Evolutionary conservation across 2,329 filamentous ascomycete genomes (phyloP).

Genomic region (Capronia coronata): DNA sequence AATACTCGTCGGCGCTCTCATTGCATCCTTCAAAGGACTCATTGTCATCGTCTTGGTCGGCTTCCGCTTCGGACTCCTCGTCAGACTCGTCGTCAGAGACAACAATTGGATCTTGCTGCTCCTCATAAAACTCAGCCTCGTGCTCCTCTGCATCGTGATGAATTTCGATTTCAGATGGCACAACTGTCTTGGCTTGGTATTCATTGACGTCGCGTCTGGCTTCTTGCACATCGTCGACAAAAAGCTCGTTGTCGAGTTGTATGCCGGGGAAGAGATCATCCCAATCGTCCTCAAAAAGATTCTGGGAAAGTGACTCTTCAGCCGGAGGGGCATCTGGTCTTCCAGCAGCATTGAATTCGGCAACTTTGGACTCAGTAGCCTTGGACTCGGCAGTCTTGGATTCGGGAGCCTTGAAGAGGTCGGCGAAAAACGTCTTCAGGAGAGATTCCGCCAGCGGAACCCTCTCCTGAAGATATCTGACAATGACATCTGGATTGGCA

Average conservation of each 20-base stretch:
- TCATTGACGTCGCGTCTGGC: too few species aligned
- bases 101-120: neutral
- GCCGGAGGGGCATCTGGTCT: neutral
- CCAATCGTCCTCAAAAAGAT: neutral
- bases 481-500: conserved; percentile 11
- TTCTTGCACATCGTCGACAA: conserved; percentile 4
- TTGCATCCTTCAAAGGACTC: too few species aligned
- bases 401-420: neutral
- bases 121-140: neutral
- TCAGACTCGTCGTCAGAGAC: neutral
- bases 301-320: neutral
- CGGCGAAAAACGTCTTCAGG: neutral
- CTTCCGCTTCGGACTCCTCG: neutral
- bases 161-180: neutral
- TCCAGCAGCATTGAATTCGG: neutral
- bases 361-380: neutral
- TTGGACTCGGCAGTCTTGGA: neutral
- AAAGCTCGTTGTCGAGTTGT: neutral
- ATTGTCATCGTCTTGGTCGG: too few species aligned
- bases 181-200: too few species aligned
- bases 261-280: neutral
- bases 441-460: conserved; percentile 5
- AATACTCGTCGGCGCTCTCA: too few species aligned
- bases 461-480: conserved; percentile 11
- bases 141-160: conserved; percentile 3